These are phyloP conservation scores for Ophiosphaerella narmari DNA, from an alignment of 2,329 filamentous ascomycete genomes.

Conservation along the genomic window DNA sequence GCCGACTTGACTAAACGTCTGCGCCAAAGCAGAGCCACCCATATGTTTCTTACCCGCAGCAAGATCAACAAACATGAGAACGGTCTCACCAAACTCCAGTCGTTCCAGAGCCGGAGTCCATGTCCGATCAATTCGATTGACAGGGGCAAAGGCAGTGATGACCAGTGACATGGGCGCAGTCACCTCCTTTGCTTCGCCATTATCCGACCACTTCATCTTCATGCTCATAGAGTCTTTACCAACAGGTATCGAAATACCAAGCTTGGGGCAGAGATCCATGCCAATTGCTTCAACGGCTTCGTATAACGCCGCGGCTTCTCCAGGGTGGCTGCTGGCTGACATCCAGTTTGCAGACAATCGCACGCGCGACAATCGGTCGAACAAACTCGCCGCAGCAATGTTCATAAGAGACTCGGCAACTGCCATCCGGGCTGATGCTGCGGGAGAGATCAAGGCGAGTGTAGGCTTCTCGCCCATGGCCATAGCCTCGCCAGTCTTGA, in stretches of 20 bases:
- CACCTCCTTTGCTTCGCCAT: constrained; percentile 75
- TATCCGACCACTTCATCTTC: constrained; percentile 86
- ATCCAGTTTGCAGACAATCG: constrained; percentile 98
- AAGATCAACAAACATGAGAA: constrained; percentile 90
- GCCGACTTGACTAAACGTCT: constrained; percentile 85
- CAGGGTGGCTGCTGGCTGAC: constrained; percentile 91
- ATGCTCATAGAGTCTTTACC: constrained; percentile 99
- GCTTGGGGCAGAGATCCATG: constrained; percentile 84
- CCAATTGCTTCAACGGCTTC: constrained; percentile 93
- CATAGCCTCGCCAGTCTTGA: constrained; percentile 91
- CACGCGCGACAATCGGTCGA: constrained; percentile 75
- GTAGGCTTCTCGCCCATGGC: constrained; percentile 93
- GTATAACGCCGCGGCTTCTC: constrained; percentile 89
- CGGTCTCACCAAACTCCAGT: constrained; percentile 82
- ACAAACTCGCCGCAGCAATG: constrained; percentile 77
- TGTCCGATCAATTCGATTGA: constrained; percentile 79
- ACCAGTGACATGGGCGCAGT: constrained; percentile 90
- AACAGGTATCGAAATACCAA: constrained; percentile 93
- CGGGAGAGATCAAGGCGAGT: constrained; percentile 85
- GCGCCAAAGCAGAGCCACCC: constrained; percentile 88
- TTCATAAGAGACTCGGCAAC: constrained; percentile 94
- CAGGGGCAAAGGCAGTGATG: constrained; percentile 86
- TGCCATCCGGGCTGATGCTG: constrained; percentile 92
- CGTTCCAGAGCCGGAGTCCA: constrained; percentile 91
- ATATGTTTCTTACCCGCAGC: constrained; percentile 78